phyloP scores from a whole-genome alignment of 768 basidiomycete genomes.

The Boletus edulis region DNA sequence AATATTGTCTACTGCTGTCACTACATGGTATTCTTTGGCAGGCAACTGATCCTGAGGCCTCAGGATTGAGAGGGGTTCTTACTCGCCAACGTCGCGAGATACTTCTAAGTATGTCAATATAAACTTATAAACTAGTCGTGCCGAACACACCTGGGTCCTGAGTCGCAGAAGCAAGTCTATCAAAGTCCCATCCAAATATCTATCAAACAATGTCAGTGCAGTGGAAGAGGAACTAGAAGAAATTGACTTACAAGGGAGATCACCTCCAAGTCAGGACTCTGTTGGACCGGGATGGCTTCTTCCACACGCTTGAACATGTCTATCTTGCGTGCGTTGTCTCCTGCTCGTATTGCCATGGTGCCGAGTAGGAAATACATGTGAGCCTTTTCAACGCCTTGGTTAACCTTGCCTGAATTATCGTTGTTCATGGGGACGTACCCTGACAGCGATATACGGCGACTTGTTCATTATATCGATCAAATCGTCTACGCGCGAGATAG shows the following conservation, averaged over 20 bases:
- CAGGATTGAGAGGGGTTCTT: no score
- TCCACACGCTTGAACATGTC: neutral
- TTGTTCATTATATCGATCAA: no score
- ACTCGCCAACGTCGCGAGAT: no score
- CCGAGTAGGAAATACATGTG: neutral
- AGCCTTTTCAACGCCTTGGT: neutral
- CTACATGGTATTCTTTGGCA: no score
- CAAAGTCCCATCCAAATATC: conserved; percentile 17
- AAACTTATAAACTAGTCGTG: neutral
- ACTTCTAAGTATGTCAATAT: neutral
- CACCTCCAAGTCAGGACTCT: neutral
- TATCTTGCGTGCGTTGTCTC: neutral
- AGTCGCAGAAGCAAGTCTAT: neutral
- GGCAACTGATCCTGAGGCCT: no score
- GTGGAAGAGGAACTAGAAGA: neutral
- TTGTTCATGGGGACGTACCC: no score
- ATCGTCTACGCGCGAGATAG: no score
- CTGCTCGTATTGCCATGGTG: neutral
- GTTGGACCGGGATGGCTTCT: neutral
- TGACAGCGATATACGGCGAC: no score
- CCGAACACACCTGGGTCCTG: neutral
- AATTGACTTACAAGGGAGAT: neutral
- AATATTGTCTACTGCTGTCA: no score
- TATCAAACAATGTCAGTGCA: neutral
- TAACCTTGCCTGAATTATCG: neutral